phyloP scores from a whole-genome alignment of 2,329 filamentous ascomycete species.

The Thielaviopsis populi region DNA sequence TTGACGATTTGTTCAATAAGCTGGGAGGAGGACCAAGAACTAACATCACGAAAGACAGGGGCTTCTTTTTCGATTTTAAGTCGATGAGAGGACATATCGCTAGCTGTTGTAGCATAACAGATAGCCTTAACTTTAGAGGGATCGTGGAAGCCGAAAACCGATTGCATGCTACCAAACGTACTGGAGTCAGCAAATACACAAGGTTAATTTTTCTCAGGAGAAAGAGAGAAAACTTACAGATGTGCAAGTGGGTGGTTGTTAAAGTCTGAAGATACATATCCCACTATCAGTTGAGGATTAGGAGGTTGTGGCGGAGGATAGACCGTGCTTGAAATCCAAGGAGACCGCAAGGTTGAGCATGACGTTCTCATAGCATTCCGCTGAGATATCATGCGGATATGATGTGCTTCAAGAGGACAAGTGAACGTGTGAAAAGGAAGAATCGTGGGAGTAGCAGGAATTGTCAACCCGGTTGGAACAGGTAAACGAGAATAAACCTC shows the following conservation, averaged over 20 bases:
- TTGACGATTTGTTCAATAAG: slow-evolving; percentile 73
- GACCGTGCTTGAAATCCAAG: slow-evolving; percentile 71
- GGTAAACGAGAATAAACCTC: slow-evolving; percentile 55
- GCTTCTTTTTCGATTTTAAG: slow-evolving; percentile 87
- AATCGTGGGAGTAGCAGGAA: slow-evolving; percentile 83
- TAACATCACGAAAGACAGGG: slow-evolving; percentile 80
- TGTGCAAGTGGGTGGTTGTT: slow-evolving; percentile 96
- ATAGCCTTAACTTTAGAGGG: slow-evolving; percentile 60
- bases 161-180: slow-evolving; percentile 58
- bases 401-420: slow-evolving; percentile 76
- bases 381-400: slow-evolving; percentile 88
- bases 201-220: neutral
- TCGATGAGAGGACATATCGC: slow-evolving; percentile 77
- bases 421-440: slow-evolving; percentile 97
- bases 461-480: slow-evolving; percentile 54
- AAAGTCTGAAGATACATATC: slow-evolving; percentile 96
- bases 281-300: slow-evolving; percentile 69
- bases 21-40: slow-evolving; percentile 68
- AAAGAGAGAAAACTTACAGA: slow-evolving; percentile 35
- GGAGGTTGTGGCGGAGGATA: slow-evolving; percentile 78
- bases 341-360: slow-evolving; percentile 67
- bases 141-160: slow-evolving; percentile 86
- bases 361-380: slow-evolving; percentile 88
- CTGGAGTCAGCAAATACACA: neutral
- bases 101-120: slow-evolving; percentile 89